Conservation (phyloP, 371 early-diverging fungal species). For the Actinomucor elegans region DNA sequence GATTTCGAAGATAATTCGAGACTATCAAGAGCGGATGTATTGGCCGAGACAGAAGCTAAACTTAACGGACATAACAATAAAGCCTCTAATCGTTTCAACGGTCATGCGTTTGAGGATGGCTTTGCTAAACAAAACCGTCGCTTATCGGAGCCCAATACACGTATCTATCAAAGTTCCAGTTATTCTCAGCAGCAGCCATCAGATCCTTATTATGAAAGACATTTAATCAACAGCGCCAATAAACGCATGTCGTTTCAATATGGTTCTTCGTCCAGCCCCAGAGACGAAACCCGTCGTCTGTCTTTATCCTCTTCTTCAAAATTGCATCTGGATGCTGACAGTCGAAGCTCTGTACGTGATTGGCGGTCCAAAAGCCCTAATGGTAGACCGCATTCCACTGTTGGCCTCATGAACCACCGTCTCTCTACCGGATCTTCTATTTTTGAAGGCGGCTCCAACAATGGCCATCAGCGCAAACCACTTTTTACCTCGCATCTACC, state of each 20-base stretch:
- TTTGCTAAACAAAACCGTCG: slow-evolving; percentile 33
- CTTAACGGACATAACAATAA: slow-evolving; percentile 25
- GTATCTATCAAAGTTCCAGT: slow-evolving; percentile 9
- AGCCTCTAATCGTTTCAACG: neutral
- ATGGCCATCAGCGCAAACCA: slow-evolving; percentile 40
- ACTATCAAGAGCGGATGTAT: slow-evolving; percentile 38
- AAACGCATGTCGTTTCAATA: slow-evolving; percentile 14
- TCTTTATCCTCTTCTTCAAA: neutral
- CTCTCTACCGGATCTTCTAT: slow-evolving; percentile 6
- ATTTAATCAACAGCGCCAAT: neutral
- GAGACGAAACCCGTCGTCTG: neutral
- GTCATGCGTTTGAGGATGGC: too few species aligned
- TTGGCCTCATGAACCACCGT: slow-evolving; percentile 4
- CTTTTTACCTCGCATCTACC: slow-evolving; percentile 56
- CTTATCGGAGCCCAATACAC: slow-evolving; percentile 41
- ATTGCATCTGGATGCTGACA: slow-evolving; percentile 1
- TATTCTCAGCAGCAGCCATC: neutral
- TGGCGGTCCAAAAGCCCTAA: slow-evolving; percentile 5
- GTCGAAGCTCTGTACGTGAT: neutral
- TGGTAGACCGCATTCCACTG: slow-evolving; percentile 6
- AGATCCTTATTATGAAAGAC: neutral
- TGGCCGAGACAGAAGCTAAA: slow-evolving; percentile 51
- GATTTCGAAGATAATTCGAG: slow-evolving; percentile 12
- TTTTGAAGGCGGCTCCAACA: neutral
- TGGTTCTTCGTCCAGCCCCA: neutral